Evolutionary conservation across 1,284 basidiomycete genomes (phyloP), one percentile per base, ranked within the genome.

Genomic region (Marasmius tenuissimus): DNA sequence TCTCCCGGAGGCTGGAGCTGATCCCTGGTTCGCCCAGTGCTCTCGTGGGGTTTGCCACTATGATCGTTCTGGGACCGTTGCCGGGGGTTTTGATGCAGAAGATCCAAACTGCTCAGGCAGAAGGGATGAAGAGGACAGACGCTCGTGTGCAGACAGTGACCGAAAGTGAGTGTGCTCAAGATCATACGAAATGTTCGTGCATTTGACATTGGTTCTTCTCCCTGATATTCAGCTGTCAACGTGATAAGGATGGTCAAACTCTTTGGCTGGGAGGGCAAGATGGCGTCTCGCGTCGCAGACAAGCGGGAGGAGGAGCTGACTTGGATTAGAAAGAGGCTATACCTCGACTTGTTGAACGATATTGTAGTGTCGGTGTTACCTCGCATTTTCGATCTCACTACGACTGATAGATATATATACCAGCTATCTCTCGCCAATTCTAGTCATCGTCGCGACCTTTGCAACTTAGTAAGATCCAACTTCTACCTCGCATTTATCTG

Each of bases 211-310:
- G n/a, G 4, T 20, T 38, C 22, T 27, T 11, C 1, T 59, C 6
- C 2, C 12, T 3, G 40, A 42, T 27, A 34, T 11, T n/a, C 18
- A 82, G 80, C 75, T 7, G 74, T 83, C 74, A 82, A 74, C 64
- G 75, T 84, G 7, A 65, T 85, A n/a, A 75, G 86, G 20, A 88
- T 88, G 81, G 75, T 88, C 70, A 91, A 91, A 72, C 80, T 90
- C 65, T 91, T 92, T 66, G 89, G 85, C 3, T 90, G 88, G 88
- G 87, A 89, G 66, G 73, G 72, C n/a, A 80, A 81, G 63, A 82
- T 87, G 73, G 76, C 79, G 42, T 71, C 77, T 16, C 75, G 78
- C 37, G 79, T 89, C 33, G 72, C 77, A 38, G 78, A 77, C n/a
- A 84, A 81, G 76, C 74, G 84, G 35, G 83, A 87, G 59, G 77